Evolutionary conservation across 805 yeast genomes (phyloP), one percentile per base, ranked within the genome.

Genomic region (Candida andamanensis): DNA sequence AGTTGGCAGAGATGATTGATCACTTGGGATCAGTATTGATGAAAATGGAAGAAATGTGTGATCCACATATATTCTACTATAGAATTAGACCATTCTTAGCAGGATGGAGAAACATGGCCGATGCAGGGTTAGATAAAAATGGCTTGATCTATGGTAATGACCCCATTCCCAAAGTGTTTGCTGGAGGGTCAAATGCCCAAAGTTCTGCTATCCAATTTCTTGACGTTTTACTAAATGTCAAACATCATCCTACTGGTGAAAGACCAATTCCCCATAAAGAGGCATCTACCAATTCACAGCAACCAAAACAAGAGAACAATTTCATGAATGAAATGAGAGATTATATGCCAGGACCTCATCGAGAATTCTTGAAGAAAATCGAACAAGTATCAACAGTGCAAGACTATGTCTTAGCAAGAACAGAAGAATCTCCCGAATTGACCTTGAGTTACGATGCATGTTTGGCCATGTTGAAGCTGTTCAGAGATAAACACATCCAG

Each of bases 121-220:
- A 76, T 35, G 87, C 80, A 2, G 97, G 97, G 0, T 67, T 89
- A 36, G 59, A 52, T 39, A 65, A 66, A 29, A 57, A 78, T 37
- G 97, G 97, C 1, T 80, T 89, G 1, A 62, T 68, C 29, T 89
- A 89, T 51, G 95, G 94, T 16, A 65, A 72, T 33, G 86, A 79
- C 48, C 49, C 54, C 2, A 54, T 45, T 17, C 80, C 76, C 30
- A 63, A 80, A 45, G 29, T 51, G 1, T 80, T 72, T 53, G 69
- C 95, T 12, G 97, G 97, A 17, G 97, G 97, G 1, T 84, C 95
- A 4, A 89, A 89, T 53, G 97, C 95, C 0, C 97, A 89, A 58
- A 78, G 89, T 28, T 85, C 96, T 2, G 66, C 89, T 47, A 83
- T 90, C 41, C 97, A 89, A 58, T 80, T 86, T 16, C 64, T 89